Conservation (phyloP, 179 eudicot species). For the Carnegiea gigantea region DNA sequence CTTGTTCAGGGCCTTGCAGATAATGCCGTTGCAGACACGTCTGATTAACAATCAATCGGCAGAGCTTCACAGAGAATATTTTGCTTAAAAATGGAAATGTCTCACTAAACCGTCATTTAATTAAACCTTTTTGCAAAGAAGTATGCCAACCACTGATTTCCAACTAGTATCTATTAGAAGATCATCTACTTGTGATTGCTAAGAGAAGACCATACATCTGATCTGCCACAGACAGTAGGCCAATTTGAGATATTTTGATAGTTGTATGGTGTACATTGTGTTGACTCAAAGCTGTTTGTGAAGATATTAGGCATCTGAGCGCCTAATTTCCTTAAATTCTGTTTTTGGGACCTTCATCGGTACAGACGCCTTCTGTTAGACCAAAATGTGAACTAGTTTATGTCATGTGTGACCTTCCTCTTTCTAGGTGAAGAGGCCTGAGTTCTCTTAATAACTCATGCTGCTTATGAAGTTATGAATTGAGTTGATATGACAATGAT, state of each 20-base stretch:
- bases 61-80: background rate
- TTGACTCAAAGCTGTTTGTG: background rate
- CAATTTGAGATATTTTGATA: background rate
- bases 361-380: background rate
- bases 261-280: background rate
- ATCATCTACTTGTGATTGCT: background rate
- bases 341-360: background rate
- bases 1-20: conserved; percentile 7
- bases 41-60: background rate
- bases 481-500: background rate
- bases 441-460: background rate
- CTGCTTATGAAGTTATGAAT: background rate
- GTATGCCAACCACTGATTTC: background rate
- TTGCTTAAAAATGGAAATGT: background rate
- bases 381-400: background rate
- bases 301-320: background rate
- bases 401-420: background rate
- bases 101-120: background rate
- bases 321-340: background rate
- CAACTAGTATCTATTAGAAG: background rate
- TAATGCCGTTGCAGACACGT: background rate
- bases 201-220: background rate
- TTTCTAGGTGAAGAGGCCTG: background rate
- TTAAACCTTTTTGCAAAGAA: background rate
- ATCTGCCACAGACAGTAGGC: background rate